These are phyloP conservation scores for Mesotaenium endlicherianum DNA, from an alignment of 139 green algal genomes.

Conservation along the genomic window DNA sequence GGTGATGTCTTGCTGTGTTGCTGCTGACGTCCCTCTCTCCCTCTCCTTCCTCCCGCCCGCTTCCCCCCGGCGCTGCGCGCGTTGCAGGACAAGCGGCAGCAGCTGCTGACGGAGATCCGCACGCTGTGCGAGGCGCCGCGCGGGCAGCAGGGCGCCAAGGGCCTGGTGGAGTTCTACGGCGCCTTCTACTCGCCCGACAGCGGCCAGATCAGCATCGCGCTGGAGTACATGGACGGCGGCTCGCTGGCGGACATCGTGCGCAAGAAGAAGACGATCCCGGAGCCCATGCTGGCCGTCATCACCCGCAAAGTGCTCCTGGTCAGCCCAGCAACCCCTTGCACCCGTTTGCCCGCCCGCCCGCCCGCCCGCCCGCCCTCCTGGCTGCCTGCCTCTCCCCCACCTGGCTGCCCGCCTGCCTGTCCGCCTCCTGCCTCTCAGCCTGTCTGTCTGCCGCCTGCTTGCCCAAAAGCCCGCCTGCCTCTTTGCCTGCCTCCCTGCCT, in stretches of 20 bases:
- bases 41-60: too few species aligned
- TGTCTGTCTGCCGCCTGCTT: too few species aligned
- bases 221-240: constrained; percentile 61
- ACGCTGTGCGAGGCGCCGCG: constrained; percentile 49
- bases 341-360: background rate
- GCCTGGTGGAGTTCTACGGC: constrained; percentile 59
- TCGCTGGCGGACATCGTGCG: constrained; percentile 53
- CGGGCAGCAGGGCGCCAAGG: background rate
- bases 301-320: constrained; percentile 38
- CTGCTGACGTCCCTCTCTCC: too few species aligned
- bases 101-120: constrained; percentile 55
- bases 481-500: background rate
- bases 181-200: constrained; percentile 56
- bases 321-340: background rate
- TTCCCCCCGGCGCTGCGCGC: too few species aligned
- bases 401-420: background rate
- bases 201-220: constrained; percentile 52
- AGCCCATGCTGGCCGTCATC: constrained; percentile 44
- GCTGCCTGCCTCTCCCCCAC: background rate
- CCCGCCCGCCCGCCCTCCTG: background rate
- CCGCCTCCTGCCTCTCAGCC: background rate
- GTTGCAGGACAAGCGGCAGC: constrained; percentile 49
- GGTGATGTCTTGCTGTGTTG: too few species aligned
- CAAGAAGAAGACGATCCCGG: constrained; percentile 43
- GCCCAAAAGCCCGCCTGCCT: background rate